Evolutionary conservation across 2,329 filamentous ascomycete genomes (phyloP), one percentile per base, ranked within the genome.

Genomic region (Colletotrichum eremochloae): DNA sequence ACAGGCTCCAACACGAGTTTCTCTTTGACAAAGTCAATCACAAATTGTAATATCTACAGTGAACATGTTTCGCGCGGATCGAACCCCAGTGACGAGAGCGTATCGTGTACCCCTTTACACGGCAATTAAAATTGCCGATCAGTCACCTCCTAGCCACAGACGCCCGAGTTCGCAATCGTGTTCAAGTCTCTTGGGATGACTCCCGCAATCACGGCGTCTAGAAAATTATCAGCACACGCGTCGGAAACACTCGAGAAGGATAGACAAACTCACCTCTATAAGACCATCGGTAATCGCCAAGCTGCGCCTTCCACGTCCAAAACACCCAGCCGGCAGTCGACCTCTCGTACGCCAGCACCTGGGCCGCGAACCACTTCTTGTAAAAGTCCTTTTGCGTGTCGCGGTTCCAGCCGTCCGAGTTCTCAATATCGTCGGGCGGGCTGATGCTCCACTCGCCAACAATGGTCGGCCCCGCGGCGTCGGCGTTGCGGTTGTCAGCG

Each of bases 361-460:
- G 89, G 0, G 88, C 88, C 0, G 86, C 85, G 79, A 88, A 91
- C 83, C 86, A 91, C 56, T 83, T 79, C 58, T 75, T 79, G 77
- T 91, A 91, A 78, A 90, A 92, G 2, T 78, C 80, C 65, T 79
- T 76, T 67, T 87, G 82, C 44, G 77, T 75, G 65, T 76, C 77
- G 12, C 81, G 79, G 74, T 84, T 76, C 83, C 84, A 90, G 36
- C 82, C 85, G 2, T 76, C 70, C 1, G 76, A 84, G 76, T 78
- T 81, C 77, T 90, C 81, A 9, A 88, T 79, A 24, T 84, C 77
- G 72, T 86, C 84, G 12, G 86, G 85, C 1, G 88, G 84, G 50
- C 83, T 84, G 9, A 92, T 78, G 53, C 85, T 86, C 85, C 88
- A 92, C 77, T 92, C 90, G 42, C 89, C 89, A 2, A 91, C 84